Evolutionary conservation across 805 yeast species (phyloP), one percentile per base, ranked within the genome.

Genomic region (Metschnikowia cerradonensis): DNA sequence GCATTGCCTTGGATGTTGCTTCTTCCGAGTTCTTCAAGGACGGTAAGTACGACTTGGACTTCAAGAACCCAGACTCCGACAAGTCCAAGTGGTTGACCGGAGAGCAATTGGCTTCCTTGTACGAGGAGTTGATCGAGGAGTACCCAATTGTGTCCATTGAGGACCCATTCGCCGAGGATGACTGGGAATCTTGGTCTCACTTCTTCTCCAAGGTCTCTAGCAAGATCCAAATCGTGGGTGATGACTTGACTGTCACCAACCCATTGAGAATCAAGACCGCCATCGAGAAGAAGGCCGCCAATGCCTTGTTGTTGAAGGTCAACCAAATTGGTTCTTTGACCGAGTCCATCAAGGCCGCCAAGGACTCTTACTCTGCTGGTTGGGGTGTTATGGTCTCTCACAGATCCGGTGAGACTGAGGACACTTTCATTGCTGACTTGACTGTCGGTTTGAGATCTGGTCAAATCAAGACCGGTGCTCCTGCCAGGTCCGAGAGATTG

Each of bases 301-400:
- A 91, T 77, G 96, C 92, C 72, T 83, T 92, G 67, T 83, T 92
- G 75, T 83, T 92, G 76, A 92, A 92, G 89, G 97, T 94, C 64
- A 92, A 92, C 91, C 99, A 92, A 83, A 92, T 92, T 66, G 99
- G 99, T 82, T 79, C 97, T 63, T 79, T 92, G 67, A 74, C 96
- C 65, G 99, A 92, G 83, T 89, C 98, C 60, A 90, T 92, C 78
- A 82, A 90, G 76, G 97, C 98, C 69, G 97, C 98, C 68, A 78
- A 88, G 75, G 94, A 88, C 77, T 88, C 98, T 53, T 91, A 83
- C 79, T 85, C 83, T 60, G 97, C 97, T 60, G 90, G 90, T 71
- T 92, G 99, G 99, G 97, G 97, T 83, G 97, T 91, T 72, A 91
- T 92, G 97, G 98, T 94, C 67, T 91, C 97, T 69, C 99, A 92